A percentile compares a stretch with the other conserved stretches of the same genome.
phyloP scores from a whole-genome alignment of 1,284 basidiomycete genomes.

The Cerioporus squamosus region DNA sequence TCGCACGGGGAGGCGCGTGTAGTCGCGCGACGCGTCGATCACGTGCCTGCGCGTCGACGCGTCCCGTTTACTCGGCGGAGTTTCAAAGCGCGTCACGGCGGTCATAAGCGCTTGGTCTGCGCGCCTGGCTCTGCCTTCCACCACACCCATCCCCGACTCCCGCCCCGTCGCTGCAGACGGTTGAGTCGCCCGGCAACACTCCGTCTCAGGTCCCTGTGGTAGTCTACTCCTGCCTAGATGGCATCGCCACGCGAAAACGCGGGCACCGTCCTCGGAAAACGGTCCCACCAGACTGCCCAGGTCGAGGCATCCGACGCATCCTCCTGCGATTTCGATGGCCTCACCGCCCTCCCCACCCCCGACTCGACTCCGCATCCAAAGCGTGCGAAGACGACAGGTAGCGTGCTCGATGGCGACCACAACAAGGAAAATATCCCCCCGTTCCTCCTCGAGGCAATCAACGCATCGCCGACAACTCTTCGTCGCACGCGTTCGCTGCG shows the following conservation, averaged over 20 bases:
- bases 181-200: conserved; percentile 3
- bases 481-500: conserved; percentile 49
- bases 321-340: conserved; percentile 21
- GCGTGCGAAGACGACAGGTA: conserved; percentile 53
- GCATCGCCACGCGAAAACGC: conserved; percentile 30
- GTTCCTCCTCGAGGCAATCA: conserved; percentile 41
- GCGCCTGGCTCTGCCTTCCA: conserved; percentile 15
- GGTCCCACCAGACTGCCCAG: conserved; percentile 47
- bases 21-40: conserved; percentile 31
- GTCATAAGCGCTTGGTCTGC: conserved; percentile 29
- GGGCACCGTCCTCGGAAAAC: conserved; percentile 64
- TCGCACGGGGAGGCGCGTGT: neutral
- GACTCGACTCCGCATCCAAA: conserved; percentile 69
- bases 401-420: conserved; percentile 53
- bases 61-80: conserved; percentile 38
- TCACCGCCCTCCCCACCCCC: conserved; percentile 50
- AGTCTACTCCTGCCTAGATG: conserved; percentile 18
- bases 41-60: conserved; percentile 29
- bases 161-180: conserved; percentile 9
- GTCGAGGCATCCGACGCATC: conserved; percentile 11
- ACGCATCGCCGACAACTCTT: conserved; percentile 38
- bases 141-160: conserved; percentile 18
- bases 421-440: conserved; percentile 84
- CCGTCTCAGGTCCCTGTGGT: conserved; percentile 6
- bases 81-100: conserved; percentile 34